Conservation (phyloP, 331 rosid genomes). For the Pyrus hybrid region DNA sequence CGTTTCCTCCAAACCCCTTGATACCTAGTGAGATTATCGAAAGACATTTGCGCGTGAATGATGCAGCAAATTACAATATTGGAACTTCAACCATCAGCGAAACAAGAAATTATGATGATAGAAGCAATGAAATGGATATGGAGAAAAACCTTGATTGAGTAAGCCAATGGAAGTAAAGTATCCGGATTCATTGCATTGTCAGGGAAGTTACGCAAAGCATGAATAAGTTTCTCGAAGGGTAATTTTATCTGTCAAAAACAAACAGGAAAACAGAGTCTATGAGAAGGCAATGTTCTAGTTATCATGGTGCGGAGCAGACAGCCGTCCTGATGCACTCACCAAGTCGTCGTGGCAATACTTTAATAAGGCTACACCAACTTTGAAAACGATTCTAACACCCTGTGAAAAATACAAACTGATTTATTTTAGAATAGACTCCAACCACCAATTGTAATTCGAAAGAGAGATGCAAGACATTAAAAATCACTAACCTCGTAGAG, state of each 20-base stretch:
- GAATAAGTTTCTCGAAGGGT: slow-evolving; percentile 91
- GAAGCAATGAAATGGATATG: not conserved
- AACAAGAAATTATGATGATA: not conserved
- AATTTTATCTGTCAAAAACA: slow-evolving; percentile 49
- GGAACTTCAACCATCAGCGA: not conserved
- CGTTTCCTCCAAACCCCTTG: slow-evolving; percentile 70
- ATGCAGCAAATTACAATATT: not conserved
- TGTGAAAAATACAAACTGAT: slow-evolving; percentile 21
- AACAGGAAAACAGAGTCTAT: not conserved
- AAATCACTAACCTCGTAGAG: slow-evolving; percentile 66
- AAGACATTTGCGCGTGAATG: not conserved
- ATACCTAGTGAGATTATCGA: slow-evolving; percentile 39
- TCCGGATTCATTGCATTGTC: slow-evolving; percentile 93
- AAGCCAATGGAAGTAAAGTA: slow-evolving; percentile 75
- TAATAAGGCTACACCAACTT: slow-evolving; percentile 87
- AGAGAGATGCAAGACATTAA: not conserved
- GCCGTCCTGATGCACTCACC: slow-evolving; percentile 46
- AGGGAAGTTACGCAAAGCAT: slow-evolving; percentile 89
- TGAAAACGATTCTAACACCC: slow-evolving; percentile 93
- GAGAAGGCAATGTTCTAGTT: not conserved
- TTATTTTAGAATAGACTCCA: not conserved
- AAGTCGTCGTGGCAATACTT: slow-evolving; percentile 90
- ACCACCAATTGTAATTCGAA: slow-evolving; percentile 1
- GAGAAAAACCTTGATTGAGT: slow-evolving; percentile 75
- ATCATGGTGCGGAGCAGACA: slow-evolving; percentile 8